Conservation (phyloP, 129 eudicot genomes). For the Deinandra increscens region DNA sequence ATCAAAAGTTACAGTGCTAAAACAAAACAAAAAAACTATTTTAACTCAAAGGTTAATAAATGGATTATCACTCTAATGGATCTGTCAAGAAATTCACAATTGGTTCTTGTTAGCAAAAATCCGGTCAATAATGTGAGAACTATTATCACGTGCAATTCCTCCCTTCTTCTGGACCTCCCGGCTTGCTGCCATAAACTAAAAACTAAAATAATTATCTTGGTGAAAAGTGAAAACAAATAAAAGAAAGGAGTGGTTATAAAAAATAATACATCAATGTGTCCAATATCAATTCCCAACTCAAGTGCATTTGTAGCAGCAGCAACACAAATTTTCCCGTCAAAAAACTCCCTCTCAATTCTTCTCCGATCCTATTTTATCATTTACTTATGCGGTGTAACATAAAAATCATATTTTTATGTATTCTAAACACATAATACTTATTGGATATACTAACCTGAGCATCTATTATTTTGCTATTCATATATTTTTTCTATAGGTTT, state of each 20-base stretch:
- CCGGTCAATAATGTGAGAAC: too few relatives aligned
- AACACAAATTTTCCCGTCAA: conserved; percentile 70
- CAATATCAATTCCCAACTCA: conserved; percentile 96
- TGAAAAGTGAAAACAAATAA: conserved; percentile 18
- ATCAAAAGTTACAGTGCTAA: too few relatives aligned
- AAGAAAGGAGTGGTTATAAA: background rate
- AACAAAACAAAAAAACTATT: too few relatives aligned
- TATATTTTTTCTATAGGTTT: too few relatives aligned
- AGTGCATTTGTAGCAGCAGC: conserved; percentile 97
- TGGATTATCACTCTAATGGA: too few relatives aligned
- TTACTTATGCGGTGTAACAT: background rate
- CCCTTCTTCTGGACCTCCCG: conserved; percentile 97
- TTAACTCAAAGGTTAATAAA: too few relatives aligned
- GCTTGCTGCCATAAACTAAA: conserved; percentile 99
- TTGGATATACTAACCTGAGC: conserved; percentile 58
- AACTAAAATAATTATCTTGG: conserved; percentile 1
- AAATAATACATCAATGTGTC: conserved; percentile 69
- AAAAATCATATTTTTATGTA: conserved; percentile 3
- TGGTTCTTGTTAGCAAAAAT: too few relatives aligned
- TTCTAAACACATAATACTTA: conserved; percentile 3
- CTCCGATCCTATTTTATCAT: conserved; percentile 70
- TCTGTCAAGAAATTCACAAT: too few relatives aligned
- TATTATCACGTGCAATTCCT: too few relatives aligned
- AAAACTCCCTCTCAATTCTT: conserved; percentile 76
- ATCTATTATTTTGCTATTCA: too few relatives aligned